Evolutionary conservation across 306 rosid genomes (phyloP).

Genomic region (Citrullus mucosospermus): DNA sequence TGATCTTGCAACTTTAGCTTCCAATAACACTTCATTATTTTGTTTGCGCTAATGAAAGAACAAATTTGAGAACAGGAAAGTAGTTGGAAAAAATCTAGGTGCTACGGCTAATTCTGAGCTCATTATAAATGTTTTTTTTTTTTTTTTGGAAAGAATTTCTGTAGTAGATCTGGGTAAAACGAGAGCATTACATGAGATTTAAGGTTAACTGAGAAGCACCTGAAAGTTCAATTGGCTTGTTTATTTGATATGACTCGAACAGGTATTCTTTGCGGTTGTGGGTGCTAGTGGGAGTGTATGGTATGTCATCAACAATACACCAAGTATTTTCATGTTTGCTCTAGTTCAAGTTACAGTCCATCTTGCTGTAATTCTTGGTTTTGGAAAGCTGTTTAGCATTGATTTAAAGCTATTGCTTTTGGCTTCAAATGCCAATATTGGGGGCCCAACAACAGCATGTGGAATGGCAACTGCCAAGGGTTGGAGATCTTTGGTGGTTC

Average conservation of each 20-base stretch:
- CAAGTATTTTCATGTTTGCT: conserved; percentile 56
- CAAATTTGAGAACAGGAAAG: neutral
- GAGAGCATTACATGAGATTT: neutral
- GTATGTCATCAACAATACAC: conserved; percentile 48
- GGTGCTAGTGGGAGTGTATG: conserved; percentile 66
- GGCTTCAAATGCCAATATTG: conserved; percentile 78
- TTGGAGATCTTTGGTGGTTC: conserved; percentile 60
- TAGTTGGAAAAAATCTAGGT: neutral
- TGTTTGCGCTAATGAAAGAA: neutral
- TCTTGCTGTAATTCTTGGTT: conserved; percentile 40
- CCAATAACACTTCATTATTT: neutral
- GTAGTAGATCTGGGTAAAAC: neutral
- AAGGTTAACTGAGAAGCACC: neutral
- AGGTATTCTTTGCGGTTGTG: conserved; percentile 52
- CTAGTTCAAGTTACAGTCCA: conserved; percentile 55
- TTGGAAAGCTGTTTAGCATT: conserved; percentile 44
- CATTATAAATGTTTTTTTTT: neutral
- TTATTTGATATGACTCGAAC: neutral
- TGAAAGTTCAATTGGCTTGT: neutral
- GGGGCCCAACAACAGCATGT: conserved; percentile 81
- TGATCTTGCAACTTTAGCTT: neutral
- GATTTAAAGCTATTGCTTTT: conserved; percentile 49
- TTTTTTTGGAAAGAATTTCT: neutral
- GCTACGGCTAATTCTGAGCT: neutral
- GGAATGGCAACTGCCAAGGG: conserved; percentile 74